Evolutionary conservation across 148 eudicot genomes (phyloP), one percentile per base, ranked within the genome.

Genomic region (Cornus controversa): DNA sequence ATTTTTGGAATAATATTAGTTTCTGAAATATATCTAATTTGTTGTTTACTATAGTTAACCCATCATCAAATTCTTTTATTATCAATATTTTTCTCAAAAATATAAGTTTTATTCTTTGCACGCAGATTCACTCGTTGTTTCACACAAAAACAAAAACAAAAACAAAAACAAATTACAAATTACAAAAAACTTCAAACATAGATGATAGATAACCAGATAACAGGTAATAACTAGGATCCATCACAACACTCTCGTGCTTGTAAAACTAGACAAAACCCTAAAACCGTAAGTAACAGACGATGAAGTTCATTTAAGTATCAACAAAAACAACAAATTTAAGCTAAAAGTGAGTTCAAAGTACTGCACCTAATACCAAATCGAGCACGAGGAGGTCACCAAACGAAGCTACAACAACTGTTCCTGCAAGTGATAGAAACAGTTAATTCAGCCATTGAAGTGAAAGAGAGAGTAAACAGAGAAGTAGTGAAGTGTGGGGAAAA

Each of bases 261-360:
- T 40, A 22, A 18, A 75, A 75, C 77, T 63, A 66, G 26, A 58
- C 31, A 75, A 64, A 75, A 75, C 69, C 77, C 77, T 40, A 64
- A 26, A 54, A 37, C 9, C 57, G 26, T 13, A 75, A 25, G 36
- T 16, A 18, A 57, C 66, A 40, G 6, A 11, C 3, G 23, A 11
- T 16, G 0, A 50, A 50, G 16, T 40, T 9, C 45, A 50, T 0
- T 24, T 10, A 18, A 25, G 8, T n/a, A 24, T n/a, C 27, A 64
- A 24, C 8, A 23, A 2, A 1, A 36, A 24, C 13, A 75, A 16
- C 50, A 25, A 74, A 36, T 37, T 75, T 5, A 24, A 75, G 77
- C 69, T 63, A n/a, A 75, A 64, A 64, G 24, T 29, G 64, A 64
- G 76, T 75, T 64, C 69, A 40, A n/a, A 42, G 26, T 54, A 37